Evolutionary conservation across 1,284 basidiomycete species (phyloP), one percentile per base, ranked within the genome.

Genomic region (Leccinum subrobustum): DNA sequence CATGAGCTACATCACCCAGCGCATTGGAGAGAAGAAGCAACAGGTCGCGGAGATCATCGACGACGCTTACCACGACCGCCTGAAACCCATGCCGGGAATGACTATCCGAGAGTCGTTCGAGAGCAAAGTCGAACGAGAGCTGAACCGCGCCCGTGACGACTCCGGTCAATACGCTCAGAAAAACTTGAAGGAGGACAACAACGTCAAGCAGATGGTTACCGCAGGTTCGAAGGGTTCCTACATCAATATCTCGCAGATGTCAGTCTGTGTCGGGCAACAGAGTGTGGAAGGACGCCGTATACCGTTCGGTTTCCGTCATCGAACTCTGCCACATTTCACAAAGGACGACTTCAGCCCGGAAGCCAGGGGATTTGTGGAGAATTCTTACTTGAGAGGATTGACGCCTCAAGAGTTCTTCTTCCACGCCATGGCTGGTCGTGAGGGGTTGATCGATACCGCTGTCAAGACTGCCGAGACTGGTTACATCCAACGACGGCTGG

Each of bases 211-310:
- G 85, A 99, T 99, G 97, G 96, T 99, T 69, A 94, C 96, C 9
- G 95, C 97, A 12, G 96, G 97, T 50, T 97, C 97, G 29, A 99
- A 99, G 79, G 96, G 96, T 78, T 95, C 93, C 0, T 96, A 95
- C 82, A 99, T 99, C 84, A 99, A 99, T 79, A 98, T 99, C 73
- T 99, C 97, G 20, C 97, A 99, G 78, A 99, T 99, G 97, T 98
- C 96, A 8, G 96, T 97, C 62, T 96, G 96, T 82, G 97, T 99
- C 56, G 97, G 97, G 35, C 97, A 99, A 76, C 97, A 99, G 78
- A 92, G 90, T 66, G 96, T 99, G 63, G 97, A 99, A 77, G 97
- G 97, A 68, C 94, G 94, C 71, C 95, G 96, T 68, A 98, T 99
- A 71, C 96, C 96, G 0, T 99, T 98, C 75, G 96, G 97, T 18